Evolutionary conservation across 768 basidiomycete genomes (phyloP), one percentile per base, ranked within the genome.

Genomic region (Boletus insuetus): DNA sequence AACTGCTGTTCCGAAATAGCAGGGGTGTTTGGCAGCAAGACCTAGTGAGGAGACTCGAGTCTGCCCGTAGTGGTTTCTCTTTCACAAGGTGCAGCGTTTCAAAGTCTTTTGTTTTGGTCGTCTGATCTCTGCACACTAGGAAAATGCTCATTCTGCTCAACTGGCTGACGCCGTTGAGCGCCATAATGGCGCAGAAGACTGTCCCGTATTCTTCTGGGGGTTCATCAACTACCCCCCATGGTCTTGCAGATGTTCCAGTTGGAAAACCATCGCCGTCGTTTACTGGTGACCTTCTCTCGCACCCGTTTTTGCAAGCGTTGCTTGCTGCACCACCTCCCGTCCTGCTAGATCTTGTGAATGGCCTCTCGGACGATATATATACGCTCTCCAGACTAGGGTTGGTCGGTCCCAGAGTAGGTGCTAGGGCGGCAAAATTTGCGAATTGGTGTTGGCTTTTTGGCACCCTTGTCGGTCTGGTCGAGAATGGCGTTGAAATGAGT

Each of bases 361-460:
- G 85, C 4, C 68, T 85, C 35, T 79, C 91, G 8, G 91, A 94
- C 63, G 91, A 94, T 71, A 68, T 90, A n/a, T 79, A 81, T 45
- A 91, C 90, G n/a, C 82, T 85, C 61, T 83, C 87, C 13, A 77
- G 76, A 55, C 72, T 93, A 29, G 91, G 91, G 1, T 71, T 94
- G 11, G 61, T 93, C 5, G 82, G 87, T 6, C 79, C 81, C 60
- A 78, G 75, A 47, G 71, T 80, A 1, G 91, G 91, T 17, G 78
- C 81, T 47, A 81, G 84, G 35, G 91, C 90, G 4, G 89, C 76
- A 35, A 80, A 83, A 12, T 83, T 91, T 64, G 83, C 91, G 2
- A 84, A 93, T 69, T 92, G 88, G 87, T 91, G 91, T 67, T 94
- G 91, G 91, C 79, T 94, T 58, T 73, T 88, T 29, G 77, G 86